phyloP scores from a whole-genome alignment of 2,329 filamentous ascomycete genomes.

The Metarhizium anisopliae region DNA sequence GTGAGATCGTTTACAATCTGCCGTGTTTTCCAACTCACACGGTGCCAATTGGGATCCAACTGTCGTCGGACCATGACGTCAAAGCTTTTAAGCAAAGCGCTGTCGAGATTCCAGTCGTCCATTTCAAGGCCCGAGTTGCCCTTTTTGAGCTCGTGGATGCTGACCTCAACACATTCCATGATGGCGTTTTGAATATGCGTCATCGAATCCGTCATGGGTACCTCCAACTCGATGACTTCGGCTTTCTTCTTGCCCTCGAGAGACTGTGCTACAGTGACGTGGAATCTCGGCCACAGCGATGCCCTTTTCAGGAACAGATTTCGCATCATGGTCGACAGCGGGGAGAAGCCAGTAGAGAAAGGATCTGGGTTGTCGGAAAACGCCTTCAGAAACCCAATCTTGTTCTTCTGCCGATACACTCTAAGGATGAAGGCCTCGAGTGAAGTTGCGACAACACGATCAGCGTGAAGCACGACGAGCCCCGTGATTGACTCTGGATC shows the following conservation, averaged over 20 bases:
- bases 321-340: conserved; percentile 81
- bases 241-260: conserved; percentile 89
- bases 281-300: conserved; percentile 88
- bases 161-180: conserved; percentile 91
- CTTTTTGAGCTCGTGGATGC: conserved; percentile 89
- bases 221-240: conserved; percentile 93
- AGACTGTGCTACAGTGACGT: conserved; percentile 79
- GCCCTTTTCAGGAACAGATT: conserved; percentile 81
- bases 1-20: conserved; percentile 89
- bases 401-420: conserved; percentile 92
- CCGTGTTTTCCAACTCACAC: conserved; percentile 87
- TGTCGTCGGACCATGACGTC: conserved; percentile 82
- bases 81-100: conserved; percentile 84
- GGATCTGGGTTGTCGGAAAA: conserved; percentile 92
- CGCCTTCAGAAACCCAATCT: conserved; percentile 85
- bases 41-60: conserved; percentile 93
- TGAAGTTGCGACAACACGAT: conserved; percentile 76
- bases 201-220: conserved; percentile 94
- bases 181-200: conserved; percentile 86
- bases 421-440: conserved; percentile 91
- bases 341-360: conserved; percentile 80
- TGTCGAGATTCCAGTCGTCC: conserved; percentile 95
- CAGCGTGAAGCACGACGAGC: conserved; percentile 78
- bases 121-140: conserved; percentile 83
- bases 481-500: conserved; percentile 81